These are phyloP conservation scores for Aspergillus sojae DNA, from an alignment of 2,329 filamentous ascomycete species.

Conservation along the genomic window DNA sequence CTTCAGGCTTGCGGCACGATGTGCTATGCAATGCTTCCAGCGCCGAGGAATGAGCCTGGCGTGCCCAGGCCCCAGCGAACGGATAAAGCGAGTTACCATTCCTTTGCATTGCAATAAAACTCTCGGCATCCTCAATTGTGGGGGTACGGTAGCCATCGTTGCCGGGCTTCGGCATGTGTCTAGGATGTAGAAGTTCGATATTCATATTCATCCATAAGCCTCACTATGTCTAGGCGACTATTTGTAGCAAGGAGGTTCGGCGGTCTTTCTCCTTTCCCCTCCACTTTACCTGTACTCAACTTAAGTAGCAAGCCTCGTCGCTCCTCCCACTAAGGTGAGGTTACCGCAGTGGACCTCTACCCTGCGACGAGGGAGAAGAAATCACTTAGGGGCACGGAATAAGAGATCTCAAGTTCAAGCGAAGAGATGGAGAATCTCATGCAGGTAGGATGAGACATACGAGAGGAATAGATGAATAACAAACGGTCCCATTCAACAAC, in stretches of 20 bases:
- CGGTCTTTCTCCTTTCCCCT: not conserved
- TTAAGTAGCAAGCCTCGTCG: not conserved
- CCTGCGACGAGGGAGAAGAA: not conserved
- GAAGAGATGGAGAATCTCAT: not conserved
- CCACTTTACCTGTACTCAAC: not conserved
- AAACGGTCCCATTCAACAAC: not conserved
- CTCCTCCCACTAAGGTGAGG: not conserved
- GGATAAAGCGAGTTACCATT: conserved; percentile 15
- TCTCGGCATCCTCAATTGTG: conserved; percentile 47
- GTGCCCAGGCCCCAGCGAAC: conserved; percentile 17
- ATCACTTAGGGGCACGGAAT: not conserved
- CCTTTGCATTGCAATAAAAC: conserved; percentile 19
- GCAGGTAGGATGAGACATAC: not conserved
- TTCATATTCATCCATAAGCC: conserved; percentile 19
- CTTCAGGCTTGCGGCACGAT: conserved; percentile 23
- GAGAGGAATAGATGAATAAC: not conserved
- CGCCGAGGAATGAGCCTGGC: conserved; percentile 33
- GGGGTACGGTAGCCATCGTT: conserved; percentile 50
- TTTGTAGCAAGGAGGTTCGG: not conserved
- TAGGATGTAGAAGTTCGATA: conserved; percentile 26
- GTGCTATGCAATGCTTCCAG: conserved; percentile 29
- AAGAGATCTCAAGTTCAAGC: not conserved
- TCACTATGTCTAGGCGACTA: not conserved
- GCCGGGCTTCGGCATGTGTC: conserved; percentile 41
- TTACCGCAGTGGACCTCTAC: not conserved